Percentiles rank a stretch among this genome's conserved stretches.
phyloP scores from a whole-genome alignment of 345 rosid species.

The Hirschfeldia incana region DNA sequence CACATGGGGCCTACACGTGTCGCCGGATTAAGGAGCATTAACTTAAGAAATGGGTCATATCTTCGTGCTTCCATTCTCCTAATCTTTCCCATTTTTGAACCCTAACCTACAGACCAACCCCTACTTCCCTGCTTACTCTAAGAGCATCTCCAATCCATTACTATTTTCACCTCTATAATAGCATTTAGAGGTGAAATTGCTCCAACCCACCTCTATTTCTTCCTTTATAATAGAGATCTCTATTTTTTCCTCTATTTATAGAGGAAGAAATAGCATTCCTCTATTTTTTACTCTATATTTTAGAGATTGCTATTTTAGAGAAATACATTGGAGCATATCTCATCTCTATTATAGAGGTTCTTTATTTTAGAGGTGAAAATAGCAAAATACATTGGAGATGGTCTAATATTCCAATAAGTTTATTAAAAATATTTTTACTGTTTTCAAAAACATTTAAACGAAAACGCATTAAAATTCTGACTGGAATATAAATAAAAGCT shows the following conservation, averaged over 20 bases:
- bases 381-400: too few species aligned
- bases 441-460: not conserved
- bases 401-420: not conserved
- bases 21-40: conserved; percentile 40
- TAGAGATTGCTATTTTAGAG: too few species aligned
- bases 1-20: conserved; percentile 43
- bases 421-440: not conserved
- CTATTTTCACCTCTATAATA: too few species aligned
- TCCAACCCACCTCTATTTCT: too few species aligned
- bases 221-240: too few species aligned
- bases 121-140: conserved; percentile 8
- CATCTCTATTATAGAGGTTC: too few species aligned
- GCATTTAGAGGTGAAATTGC: too few species aligned
- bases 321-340: too few species aligned
- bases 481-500: not conserved
- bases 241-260: too few species aligned
- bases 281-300: too few species aligned
- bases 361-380: too few species aligned
- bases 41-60: conserved; percentile 36
- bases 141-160: not conserved
- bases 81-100: conserved; percentile 42
- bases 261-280: too few species aligned
- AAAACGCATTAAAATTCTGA: not conserved
- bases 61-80: conserved; percentile 40
- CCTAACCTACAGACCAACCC: conserved; percentile 47